These are phyloP conservation scores for Melanomma pulvis-pyrius DNA, from an alignment of 495 filamentous ascomycete species.

Conservation along the genomic window DNA sequence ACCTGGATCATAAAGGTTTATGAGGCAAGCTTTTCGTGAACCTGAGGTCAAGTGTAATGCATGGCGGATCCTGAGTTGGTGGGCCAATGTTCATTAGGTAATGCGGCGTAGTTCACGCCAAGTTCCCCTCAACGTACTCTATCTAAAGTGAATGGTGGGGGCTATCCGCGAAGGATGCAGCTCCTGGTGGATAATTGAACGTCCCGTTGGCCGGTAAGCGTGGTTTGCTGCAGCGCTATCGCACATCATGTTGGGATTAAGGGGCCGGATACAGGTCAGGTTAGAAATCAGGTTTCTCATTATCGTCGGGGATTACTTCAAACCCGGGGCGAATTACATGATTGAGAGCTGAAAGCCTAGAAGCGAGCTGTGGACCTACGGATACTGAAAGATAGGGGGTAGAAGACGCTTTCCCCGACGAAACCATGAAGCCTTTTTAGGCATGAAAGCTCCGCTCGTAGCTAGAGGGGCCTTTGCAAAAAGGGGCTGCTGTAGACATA, in stretches of 20 bases:
- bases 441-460: too few relatives aligned
- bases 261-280: neutral
- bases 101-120: neutral
- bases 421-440: too few relatives aligned
- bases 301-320: too few relatives aligned
- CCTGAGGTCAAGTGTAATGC: neutral
- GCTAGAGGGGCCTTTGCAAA: too few relatives aligned
- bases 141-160: neutral
- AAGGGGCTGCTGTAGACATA: too few relatives aligned
- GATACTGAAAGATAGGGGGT: too few relatives aligned
- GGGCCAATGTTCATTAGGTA: neutral
- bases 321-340: too few relatives aligned
- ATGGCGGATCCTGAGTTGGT: neutral
- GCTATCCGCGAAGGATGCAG: neutral
- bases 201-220: neutral
- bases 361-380: too few relatives aligned
- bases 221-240: neutral
- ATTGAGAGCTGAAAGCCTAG: too few relatives aligned
- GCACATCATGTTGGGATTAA: neutral
- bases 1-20: neutral
- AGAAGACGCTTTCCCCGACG: too few relatives aligned
- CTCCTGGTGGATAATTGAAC: neutral
- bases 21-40: neutral
- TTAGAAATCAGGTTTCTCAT: too few relatives aligned
- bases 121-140: neutral